Base-by-base conservation (phyloP, 73 alveolate genomes). In the Symbiodinium pilosum region DNA sequence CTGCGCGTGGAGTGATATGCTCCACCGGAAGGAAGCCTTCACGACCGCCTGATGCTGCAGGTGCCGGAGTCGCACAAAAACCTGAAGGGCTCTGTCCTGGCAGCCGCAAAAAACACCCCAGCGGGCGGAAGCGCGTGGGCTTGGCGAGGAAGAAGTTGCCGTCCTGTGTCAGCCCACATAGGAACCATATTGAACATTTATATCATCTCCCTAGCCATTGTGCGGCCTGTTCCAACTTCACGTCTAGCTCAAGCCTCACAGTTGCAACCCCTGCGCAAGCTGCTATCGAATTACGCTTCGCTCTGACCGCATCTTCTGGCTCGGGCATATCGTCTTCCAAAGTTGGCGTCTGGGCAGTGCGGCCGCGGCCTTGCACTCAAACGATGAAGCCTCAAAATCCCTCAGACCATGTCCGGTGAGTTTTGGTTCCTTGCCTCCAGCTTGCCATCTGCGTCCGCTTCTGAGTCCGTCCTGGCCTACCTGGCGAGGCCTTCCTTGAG, bases 21-120 rank as follows among this genome's bases (percentile, higher is more conserved):
- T 91, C 97, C 97, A 91, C 97, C 9, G 97, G 97, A 24, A 91
- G 83, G 42, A 91, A 91, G 75, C 81, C 97, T n/a, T 91, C 97
- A 20, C 81, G 97, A 5, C 83, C 81, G 32, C 97, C 97, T 91
- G 59, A 47, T 47, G 59, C 59, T 9, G 6, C 21, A 47, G 14
- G 59, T 9, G 59, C 14, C 59, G 14, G 6, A 14, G 14, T 47
- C 21, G 14, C 59, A 47, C 59, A 47, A 9, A 47, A 24, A 20
- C 39, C 9, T 0, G 77, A 64, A 3, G 30, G 81, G 6, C 20
- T 54, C 40, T 1, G 26, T 28, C 94, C 94, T 87, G 84, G 85
- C 21, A 87, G 84, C 68, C 94, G 94, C 84, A 87, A 34, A 64
- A 54, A 54, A 43, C 94, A 87, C 51, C 93, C 93, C 83, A n/a